Percentiles rank a stretch among this genome's conserved stretches.
Evolutionary conservation across 2,329 filamentous ascomycete genomes (phyloP).

Genomic region (Stromatinia cepivora): DNA sequence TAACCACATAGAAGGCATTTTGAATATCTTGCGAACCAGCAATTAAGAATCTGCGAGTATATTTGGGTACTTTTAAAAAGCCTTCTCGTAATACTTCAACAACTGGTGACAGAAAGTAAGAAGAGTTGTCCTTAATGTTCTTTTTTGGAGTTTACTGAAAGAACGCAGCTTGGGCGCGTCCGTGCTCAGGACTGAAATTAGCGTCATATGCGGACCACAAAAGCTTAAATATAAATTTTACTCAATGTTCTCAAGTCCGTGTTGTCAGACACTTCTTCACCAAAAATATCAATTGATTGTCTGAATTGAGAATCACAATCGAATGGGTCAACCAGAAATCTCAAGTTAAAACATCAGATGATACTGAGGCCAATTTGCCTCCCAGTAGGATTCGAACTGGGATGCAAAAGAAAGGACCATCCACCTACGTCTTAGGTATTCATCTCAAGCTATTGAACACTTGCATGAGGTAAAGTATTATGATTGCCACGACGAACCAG

Average conservation of each 20-base stretch:
- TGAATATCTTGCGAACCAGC: conserved; percentile 24
- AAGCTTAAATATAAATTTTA: conserved; percentile 22
- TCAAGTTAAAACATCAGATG: not conserved
- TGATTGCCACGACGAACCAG: conserved; percentile 41
- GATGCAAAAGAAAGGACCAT: not conserved
- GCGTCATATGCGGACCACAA: conserved; percentile 12
- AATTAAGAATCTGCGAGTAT: not conserved
- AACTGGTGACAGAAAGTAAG: conserved; percentile 2
- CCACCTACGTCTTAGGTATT: not conserved
- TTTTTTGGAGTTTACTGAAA: conserved; percentile 19
- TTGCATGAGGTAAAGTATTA: conserved; percentile 15
- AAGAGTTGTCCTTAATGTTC: conserved; percentile 21
- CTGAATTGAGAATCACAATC: not conserved
- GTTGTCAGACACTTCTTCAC: not conserved
- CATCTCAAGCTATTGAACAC: conserved; percentile 9
- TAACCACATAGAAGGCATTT: conserved; percentile 75
- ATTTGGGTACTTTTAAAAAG: conserved; percentile 3
- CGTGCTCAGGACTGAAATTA: conserved; percentile 14
- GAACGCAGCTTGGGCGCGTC: conserved; percentile 21
- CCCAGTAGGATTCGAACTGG: not conserved
- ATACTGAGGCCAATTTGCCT: not conserved
- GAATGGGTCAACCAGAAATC: not conserved
- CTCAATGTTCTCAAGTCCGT: not conserved
- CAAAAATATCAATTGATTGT: not conserved
- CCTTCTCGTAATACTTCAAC: not conserved